A percentile compares a stretch with the other conserved stretches of the same genome.
phyloP scores from a whole-genome alignment of 257 asterid species.

The Cordia subcordata region DNA sequence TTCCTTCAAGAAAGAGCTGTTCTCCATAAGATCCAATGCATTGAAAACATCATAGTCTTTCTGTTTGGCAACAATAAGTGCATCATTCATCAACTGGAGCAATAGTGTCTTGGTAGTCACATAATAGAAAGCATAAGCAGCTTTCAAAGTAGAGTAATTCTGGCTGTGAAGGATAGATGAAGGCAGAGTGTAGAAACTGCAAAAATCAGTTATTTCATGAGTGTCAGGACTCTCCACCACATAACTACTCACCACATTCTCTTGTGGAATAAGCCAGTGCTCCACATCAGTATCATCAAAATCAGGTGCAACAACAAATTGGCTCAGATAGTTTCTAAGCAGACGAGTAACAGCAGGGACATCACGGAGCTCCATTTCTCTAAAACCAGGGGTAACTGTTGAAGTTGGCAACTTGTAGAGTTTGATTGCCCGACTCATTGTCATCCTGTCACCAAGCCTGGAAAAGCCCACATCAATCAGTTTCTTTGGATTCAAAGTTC shows the following conservation, averaged over 20 bases:
- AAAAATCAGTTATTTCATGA: constrained; percentile 32
- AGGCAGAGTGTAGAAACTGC: constrained; percentile 84
- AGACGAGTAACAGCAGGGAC: constrained; percentile 75
- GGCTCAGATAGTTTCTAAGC: constrained; percentile 66
- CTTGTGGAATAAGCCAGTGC: constrained; percentile 84
- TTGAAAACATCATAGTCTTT: constrained; percentile 75
- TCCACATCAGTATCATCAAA: constrained; percentile 71
- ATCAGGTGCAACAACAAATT: constrained; percentile 67
- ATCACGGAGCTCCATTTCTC: constrained; percentile 79
- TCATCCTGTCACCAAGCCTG: constrained; percentile 81
- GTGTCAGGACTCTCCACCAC: constrained; percentile 66
- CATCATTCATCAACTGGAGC: constrained; percentile 81
- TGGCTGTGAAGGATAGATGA: constrained; percentile 76
- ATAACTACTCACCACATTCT: constrained; percentile 68
- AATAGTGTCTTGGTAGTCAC: constrained; percentile 67
- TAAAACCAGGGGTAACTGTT: constrained; percentile 61
- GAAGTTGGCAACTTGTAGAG: constrained; percentile 65
- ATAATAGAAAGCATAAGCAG: constrained; percentile 71
- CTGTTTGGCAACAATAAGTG: constrained; percentile 75
- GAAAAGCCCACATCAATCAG: constrained; percentile 91
- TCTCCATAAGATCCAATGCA: constrained; percentile 87
- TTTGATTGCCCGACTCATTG: constrained; percentile 85
- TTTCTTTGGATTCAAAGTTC: constrained; percentile 81
- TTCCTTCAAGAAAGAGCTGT: constrained; percentile 74
- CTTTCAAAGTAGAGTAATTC: constrained; percentile 62